phyloP scores from a whole-genome alignment of 1,139 yeast species.

The Debaryomyces psychrophilus region DNA sequence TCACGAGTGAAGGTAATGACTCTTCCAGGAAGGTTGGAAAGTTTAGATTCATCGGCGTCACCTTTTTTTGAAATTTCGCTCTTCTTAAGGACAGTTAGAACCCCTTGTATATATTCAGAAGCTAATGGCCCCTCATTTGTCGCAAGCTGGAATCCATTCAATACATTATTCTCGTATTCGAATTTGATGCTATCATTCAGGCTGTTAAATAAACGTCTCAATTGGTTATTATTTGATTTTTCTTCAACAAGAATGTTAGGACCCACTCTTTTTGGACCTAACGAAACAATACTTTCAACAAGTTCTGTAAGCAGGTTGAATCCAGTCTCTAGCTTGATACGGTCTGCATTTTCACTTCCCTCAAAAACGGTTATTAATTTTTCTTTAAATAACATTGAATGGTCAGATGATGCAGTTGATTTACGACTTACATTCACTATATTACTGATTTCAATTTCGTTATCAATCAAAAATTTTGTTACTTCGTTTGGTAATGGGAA shows the following conservation, averaged over 20 bases:
- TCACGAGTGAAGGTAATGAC: slow-evolving; percentile 76
- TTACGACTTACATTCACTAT: slow-evolving; percentile 21
- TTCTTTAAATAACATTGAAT: slow-evolving; percentile 29
- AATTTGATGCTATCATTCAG: slow-evolving; percentile 27
- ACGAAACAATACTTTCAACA: slow-evolving; percentile 56
- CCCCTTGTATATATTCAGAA: slow-evolving; percentile 86
- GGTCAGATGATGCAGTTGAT: slow-evolving; percentile 18
- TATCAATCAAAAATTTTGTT: slow-evolving; percentile 51
- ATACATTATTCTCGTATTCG: slow-evolving; percentile 64
- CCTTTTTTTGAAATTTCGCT: slow-evolving; percentile 29
- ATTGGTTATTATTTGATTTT: slow-evolving; percentile 29
- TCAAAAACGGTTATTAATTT: slow-evolving; percentile 36
- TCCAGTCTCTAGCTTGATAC: slow-evolving; percentile 18
- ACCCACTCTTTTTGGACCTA: slow-evolving; percentile 81
- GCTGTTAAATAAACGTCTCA: slow-evolving; percentile 27
- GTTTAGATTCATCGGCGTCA: slow-evolving; percentile 32
- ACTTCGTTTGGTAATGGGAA: slow-evolving; percentile 60
- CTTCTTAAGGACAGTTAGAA: slow-evolving; percentile 53
- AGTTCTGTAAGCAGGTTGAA: slow-evolving; percentile 27
- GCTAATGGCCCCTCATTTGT: slow-evolving; percentile 86
- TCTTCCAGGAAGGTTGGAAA: slow-evolving; percentile 61
- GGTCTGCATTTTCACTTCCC: slow-evolving; percentile 17
- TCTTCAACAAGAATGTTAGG: slow-evolving; percentile 74
- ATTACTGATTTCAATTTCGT: slow-evolving; percentile 41
- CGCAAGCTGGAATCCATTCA: slow-evolving; percentile 86